These are phyloP conservation scores for Pestalotiopsis fici DNA, from an alignment of 2,329 filamentous ascomycete genomes.

Conservation along the genomic window DNA sequence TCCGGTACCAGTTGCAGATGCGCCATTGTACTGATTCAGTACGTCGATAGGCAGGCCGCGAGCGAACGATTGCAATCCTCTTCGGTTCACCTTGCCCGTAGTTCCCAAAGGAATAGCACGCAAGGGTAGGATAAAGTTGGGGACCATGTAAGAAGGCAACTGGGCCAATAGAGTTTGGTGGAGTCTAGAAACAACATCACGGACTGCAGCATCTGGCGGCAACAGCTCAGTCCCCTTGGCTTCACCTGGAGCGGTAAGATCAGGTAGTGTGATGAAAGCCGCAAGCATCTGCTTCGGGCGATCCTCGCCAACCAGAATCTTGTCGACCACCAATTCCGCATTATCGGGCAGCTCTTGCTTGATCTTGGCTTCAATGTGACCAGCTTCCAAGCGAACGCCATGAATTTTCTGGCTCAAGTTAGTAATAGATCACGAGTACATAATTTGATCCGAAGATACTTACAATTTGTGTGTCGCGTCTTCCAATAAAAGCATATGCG, in stretches of 20 bases:
- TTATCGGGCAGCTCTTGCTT: conserved; percentile 7
- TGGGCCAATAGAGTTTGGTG: conserved; percentile 5
- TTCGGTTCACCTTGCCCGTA: conserved; percentile 6
- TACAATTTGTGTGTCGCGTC: conserved; percentile 17
- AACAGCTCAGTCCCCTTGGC: neutral
- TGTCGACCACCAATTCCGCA: conserved; percentile 7
- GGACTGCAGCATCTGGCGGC: neutral
- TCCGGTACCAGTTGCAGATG: neutral
- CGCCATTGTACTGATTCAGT: conserved; percentile 8
- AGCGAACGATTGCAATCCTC: conserved; percentile 5
- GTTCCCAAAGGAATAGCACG: conserved; percentile 6
- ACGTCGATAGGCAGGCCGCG: neutral
- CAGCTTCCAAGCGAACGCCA: conserved; percentile 8
- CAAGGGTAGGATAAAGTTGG: conserved; percentile 6
- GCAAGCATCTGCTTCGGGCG: conserved; percentile 9
- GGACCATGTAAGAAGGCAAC: conserved; percentile 9
- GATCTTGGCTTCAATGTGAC: conserved; percentile 10
- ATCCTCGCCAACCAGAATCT: conserved; percentile 7
- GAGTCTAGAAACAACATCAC: conserved; percentile 6
- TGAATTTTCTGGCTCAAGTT: neutral
- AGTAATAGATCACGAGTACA: neutral
- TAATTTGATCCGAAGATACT: neutral
- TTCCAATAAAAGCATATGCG: neutral
- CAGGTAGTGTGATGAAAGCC: conserved; percentile 8
- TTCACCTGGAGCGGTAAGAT: neutral